These are phyloP conservation scores for Erysimum cheiri DNA, from an alignment of 441 rosid species.

Conservation along the genomic window DNA sequence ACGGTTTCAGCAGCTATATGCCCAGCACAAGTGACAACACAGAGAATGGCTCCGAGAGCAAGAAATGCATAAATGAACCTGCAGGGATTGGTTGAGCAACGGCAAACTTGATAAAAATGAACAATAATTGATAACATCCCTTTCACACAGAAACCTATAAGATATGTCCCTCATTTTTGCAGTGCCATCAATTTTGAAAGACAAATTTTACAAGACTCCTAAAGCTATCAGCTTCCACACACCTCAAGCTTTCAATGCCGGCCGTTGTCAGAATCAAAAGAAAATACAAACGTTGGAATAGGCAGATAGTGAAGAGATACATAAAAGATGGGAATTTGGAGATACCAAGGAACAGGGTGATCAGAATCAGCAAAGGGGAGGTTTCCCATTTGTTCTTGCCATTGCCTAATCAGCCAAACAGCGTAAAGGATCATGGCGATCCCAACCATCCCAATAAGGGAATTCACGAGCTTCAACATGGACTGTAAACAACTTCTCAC, in stretches of 20 bases:
- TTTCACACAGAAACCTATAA: neutral
- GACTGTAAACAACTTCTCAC: constrained; percentile 80
- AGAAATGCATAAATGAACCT: constrained; percentile 84
- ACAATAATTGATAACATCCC: constrained; percentile 1
- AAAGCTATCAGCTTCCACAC: constrained; percentile 1
- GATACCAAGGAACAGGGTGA: constrained; percentile 64
- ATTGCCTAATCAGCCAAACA: constrained; percentile 74
- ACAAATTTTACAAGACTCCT: neutral
- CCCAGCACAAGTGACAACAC: constrained; percentile 74
- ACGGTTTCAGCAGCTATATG: constrained; percentile 88
- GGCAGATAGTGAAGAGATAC: neutral
- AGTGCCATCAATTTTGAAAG: constrained; percentile 7
- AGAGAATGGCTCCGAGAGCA: constrained; percentile 65
- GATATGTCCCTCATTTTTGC: neutral
- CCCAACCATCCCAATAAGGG: constrained; percentile 80
- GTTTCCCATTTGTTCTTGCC: constrained; percentile 69
- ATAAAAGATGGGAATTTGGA: neutral
- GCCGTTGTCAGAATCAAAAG: neutral
- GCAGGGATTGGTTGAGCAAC: constrained; percentile 37
- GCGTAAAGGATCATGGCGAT: constrained; percentile 68
- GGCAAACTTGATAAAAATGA: no score
- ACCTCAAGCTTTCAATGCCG: neutral
- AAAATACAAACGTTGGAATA: neutral
- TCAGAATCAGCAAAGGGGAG: constrained; percentile 52
- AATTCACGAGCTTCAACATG: constrained; percentile 74